Evolutionary conservation across 2,329 filamentous ascomycete species (phyloP).

Genomic region (Ramularia collo-cygni): DNA sequence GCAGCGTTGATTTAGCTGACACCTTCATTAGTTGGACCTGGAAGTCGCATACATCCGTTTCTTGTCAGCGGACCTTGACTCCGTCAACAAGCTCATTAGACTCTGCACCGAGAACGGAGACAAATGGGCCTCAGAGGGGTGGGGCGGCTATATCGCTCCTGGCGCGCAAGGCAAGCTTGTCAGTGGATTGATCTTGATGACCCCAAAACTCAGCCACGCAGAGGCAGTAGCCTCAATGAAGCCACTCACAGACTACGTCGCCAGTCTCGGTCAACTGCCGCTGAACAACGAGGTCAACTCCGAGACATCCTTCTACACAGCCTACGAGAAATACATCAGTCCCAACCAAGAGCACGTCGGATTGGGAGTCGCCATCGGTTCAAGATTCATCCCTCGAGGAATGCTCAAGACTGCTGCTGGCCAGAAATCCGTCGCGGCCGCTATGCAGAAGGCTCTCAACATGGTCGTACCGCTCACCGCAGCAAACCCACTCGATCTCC

Average conservation of each 20-base stretch:
- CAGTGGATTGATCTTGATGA: slow-evolving; percentile 9
- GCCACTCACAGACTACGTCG: slow-evolving; percentile 5
- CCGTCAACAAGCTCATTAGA: slow-evolving; percentile 11
- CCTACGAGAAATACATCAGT: slow-evolving; percentile 14
- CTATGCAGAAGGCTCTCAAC: slow-evolving; percentile 4
- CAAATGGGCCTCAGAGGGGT: slow-evolving; percentile 14
- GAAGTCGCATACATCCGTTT: slow-evolving; percentile 15
- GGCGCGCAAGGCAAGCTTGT: slow-evolving; percentile 1
- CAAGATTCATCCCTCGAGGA: slow-evolving; percentile 12
- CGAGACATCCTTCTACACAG: slow-evolving; percentile 9
- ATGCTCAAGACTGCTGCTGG: slow-evolving; percentile 5
- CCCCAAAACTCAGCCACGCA: slow-evolving; percentile 3
- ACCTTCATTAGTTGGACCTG: too few relatives aligned
- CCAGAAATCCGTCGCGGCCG: slow-evolving; percentile 7
- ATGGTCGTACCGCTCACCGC: slow-evolving; percentile 2
- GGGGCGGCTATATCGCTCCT: slow-evolving; percentile 15
- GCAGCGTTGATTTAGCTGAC: too few relatives aligned
- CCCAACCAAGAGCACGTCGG: slow-evolving; percentile 18
- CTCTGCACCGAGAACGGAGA: slow-evolving; percentile 11
- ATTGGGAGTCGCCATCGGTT: slow-evolving; percentile 11
- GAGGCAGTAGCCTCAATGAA: slow-evolving; percentile 4
- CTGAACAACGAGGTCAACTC: slow-evolving; percentile 10
- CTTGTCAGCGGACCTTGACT: slow-evolving; percentile 3
- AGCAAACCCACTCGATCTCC: slow-evolving; percentile 3
- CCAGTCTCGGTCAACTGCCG: slow-evolving; percentile 1